Conservation (phyloP, 495 filamentous ascomycete genomes). For the Trichoderma orchidacearum region DNA sequence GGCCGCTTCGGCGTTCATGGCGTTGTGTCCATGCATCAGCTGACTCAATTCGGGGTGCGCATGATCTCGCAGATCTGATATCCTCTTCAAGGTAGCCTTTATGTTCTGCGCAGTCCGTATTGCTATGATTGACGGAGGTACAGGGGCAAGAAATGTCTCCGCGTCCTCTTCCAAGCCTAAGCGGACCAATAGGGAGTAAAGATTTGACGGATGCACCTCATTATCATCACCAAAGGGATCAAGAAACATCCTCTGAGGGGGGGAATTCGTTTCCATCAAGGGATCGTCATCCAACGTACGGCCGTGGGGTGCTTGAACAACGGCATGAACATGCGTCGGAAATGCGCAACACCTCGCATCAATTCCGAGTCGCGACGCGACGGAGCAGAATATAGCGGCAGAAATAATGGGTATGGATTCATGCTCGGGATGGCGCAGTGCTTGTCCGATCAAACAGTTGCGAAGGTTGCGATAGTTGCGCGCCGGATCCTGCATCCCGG, state of each 20-base stretch:
- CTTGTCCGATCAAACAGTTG: constrained; percentile 74
- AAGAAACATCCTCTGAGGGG: constrained; percentile 53
- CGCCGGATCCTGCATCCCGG: constrained; percentile 46
- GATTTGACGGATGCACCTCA: constrained; percentile 46
- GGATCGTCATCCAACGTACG: constrained; percentile 46
- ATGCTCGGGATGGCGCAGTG: constrained; percentile 52
- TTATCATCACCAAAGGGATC: constrained; percentile 64
- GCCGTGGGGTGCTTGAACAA: constrained; percentile 45
- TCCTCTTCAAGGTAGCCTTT: constrained; percentile 29
- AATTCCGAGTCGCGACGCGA: constrained; percentile 45
- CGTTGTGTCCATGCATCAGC: constrained; percentile 22
- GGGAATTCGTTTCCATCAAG: constrained; percentile 9
- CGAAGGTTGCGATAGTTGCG: constrained; percentile 60
- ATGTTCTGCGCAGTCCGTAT: constrained; percentile 74
- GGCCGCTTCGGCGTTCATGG: constrained; percentile 47
- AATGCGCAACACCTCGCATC: constrained; percentile 61
- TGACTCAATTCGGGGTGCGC: constrained; percentile 5
- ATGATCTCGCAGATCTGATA: constrained; percentile 8
- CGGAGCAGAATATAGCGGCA: constrained; percentile 36
- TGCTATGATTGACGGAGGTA: constrained; percentile 50
- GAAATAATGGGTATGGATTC: constrained; percentile 69
- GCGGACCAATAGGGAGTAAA: constrained; percentile 45
- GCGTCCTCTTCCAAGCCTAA: constrained; percentile 48
- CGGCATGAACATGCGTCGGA: constrained; percentile 67
- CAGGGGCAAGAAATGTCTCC: constrained; percentile 42